Evolutionary conservation across 441 rosid species (phyloP).

Genomic region (Rhodomyrtus psidioides): DNA sequence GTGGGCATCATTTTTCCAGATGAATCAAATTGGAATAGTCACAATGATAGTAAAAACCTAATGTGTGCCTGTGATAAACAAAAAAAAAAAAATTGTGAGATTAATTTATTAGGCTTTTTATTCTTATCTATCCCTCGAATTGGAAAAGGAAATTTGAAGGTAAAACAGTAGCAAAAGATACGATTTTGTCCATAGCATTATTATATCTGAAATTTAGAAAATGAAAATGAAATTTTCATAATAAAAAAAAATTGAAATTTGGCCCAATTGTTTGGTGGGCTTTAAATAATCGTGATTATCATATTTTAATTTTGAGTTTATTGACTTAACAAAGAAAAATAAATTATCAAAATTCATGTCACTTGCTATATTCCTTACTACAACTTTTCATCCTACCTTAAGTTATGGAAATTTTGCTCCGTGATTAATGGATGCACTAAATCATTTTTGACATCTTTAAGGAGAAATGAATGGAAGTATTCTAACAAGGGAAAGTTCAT

Average conservation of each 20-base stretch:
- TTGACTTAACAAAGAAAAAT: not conserved
- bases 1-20: not conserved
- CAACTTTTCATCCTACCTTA: not conserved
- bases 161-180: not conserved
- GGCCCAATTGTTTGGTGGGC: not conserved
- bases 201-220: not conserved
- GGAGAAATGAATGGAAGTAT: not conserved
- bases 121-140: not conserved
- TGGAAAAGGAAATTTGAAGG: not conserved
- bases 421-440: not conserved
- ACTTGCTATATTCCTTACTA: not conserved
- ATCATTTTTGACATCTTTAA: not conserved
- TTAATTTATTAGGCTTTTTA: not conserved
- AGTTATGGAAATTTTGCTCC: not conserved
- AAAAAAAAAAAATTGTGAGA: not conserved
- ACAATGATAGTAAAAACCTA: not conserved
- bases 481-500: not conserved
- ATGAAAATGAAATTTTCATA: too few species aligned
- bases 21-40: not conserved
- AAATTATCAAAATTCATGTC: not conserved
- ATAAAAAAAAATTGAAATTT: accelerated
- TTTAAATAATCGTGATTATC: too few species aligned
- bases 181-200: not conserved
- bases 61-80: not conserved
- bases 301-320: not conserved